Evolutionary conservation across 2,329 filamentous ascomycete genomes (phyloP), one percentile per base, ranked within the genome.

Genomic region (Colletotrichum spaethianum): DNA sequence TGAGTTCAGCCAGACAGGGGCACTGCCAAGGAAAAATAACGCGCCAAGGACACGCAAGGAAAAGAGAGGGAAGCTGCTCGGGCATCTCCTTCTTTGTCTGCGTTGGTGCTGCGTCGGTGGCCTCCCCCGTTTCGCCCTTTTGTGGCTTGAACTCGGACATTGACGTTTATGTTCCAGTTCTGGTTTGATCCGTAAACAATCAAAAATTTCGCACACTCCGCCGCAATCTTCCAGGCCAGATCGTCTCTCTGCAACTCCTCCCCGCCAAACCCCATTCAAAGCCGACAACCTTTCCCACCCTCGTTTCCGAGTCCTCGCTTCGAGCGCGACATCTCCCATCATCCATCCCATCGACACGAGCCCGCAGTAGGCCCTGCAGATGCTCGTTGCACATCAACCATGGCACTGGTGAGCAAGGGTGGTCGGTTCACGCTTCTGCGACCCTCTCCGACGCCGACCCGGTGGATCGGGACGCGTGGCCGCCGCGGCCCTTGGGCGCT

Each of bases 351-450:
- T 40, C 40, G 26, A 42, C 16, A 64, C 65, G 46, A 72, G 65
- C 70, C 69, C 59, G 69, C 59, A 69, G 69, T 65, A 69, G 69
- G 69, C 69, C 70, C 70, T 72, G 70, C 70, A 63, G 48, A 72
- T 72, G 70, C 70, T 63, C 59, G 53, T 64, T 42, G 53, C 40
- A 36, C 44, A 55, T 36, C 46, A 28, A 50, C 60, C 36, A 72
- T 72, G 70, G 46, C 65, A 46, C 60, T 56, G 65, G 60, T 63
- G 70, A 72, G 65, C 70, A 72, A 72, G 70, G 70, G 70, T 72
- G 70, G 52, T 59, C 65, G 66, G 59, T 36, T 59, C 23, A 56
- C 38, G 64, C 69, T 68, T 57, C 44, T 53, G 57, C 64, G 57
- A 44, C 64, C 69, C 57, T 63, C 57, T 26, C 44, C 44, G 53